Evolutionary conservation across 2,329 filamentous ascomycete genomes (phyloP).

Genomic region (Curvularia eragrostidis): DNA sequence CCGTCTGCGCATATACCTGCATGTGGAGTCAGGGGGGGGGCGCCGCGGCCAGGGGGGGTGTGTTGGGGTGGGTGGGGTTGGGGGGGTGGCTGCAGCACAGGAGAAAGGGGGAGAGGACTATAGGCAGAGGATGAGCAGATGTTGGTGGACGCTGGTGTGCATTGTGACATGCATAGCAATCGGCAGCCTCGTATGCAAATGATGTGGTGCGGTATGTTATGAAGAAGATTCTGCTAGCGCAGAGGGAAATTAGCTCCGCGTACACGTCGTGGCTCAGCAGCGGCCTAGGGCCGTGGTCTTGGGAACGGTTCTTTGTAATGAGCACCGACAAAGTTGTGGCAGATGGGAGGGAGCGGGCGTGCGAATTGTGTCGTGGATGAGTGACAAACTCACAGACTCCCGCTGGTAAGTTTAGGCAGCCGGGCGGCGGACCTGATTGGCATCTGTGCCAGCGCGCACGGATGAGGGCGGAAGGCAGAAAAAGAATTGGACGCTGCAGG

Average conservation of each 20-base stretch:
- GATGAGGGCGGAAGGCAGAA: conserved; percentile 41
- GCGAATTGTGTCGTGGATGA: conserved; percentile 36
- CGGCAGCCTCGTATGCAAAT: conserved; percentile 1
- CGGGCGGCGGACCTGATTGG: conserved; percentile 42
- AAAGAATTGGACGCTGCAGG: conserved; percentile 41
- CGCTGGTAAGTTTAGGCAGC: conserved; percentile 44
- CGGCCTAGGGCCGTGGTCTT: conserved; percentile 20
- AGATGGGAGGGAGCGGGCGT: conserved; percentile 20
- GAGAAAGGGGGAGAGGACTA: background rate
- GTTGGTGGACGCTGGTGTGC: conserved; percentile 5
- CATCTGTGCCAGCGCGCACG: conserved; percentile 39
- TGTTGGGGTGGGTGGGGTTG: too few species aligned
- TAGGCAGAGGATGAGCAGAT: background rate
- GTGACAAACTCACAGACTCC: conserved; percentile 40
- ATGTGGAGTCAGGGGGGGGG: too few species aligned
- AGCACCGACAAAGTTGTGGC: conserved; percentile 20
- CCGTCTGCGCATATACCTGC: too few species aligned
- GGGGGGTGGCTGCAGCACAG: too few species aligned
- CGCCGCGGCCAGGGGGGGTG: too few species aligned
- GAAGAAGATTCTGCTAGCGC: conserved; percentile 16
- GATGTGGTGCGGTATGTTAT: conserved; percentile 1
- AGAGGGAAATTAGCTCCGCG: conserved; percentile 12
- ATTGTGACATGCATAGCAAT: conserved; percentile 9
- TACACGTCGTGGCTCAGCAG: conserved; percentile 16
- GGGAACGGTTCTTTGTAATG: conserved; percentile 22